These are phyloP conservation scores for Collybia sordida DNA, from an alignment of 768 basidiomycete genomes.

Conservation along the genomic window DNA sequence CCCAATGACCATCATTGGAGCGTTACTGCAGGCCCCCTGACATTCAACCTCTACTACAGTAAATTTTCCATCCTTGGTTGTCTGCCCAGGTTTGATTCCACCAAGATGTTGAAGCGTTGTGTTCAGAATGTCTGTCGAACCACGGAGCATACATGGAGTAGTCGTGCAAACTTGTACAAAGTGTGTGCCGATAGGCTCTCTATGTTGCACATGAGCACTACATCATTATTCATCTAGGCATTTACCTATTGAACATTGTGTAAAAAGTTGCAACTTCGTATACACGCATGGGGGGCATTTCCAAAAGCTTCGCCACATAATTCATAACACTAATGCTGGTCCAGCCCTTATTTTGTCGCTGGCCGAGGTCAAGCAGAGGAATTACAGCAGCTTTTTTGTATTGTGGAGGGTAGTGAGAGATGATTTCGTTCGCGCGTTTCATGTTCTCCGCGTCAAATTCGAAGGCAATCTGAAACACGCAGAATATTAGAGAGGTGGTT, in stretches of 20 bases:
- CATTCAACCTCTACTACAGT: slow-evolving; percentile 98
- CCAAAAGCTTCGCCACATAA: slow-evolving; percentile 89
- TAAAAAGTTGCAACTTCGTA: slow-evolving; percentile 99
- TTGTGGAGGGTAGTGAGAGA: slow-evolving; percentile 91
- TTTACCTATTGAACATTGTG: slow-evolving; percentile 98
- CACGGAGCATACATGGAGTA: slow-evolving; percentile 95
- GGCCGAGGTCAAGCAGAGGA: slow-evolving; percentile 93
- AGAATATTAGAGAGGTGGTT: slow-evolving; percentile 3
- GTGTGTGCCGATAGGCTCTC: slow-evolving; percentile 90
- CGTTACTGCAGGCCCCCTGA: slow-evolving; percentile 97
- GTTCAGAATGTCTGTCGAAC: slow-evolving; percentile 87
- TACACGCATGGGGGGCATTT: slow-evolving; percentile 97
- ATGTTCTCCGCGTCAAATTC: slow-evolving; percentile 79
- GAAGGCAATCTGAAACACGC: slow-evolving; percentile 74
- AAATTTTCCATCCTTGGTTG: slow-evolving; percentile 96
- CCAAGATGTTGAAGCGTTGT: slow-evolving; percentile 83
- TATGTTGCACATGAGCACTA: slow-evolving; percentile 22
- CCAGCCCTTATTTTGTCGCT: slow-evolving; percentile 98
- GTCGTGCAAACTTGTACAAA: slow-evolving; percentile 99
- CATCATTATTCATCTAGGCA: not conserved
- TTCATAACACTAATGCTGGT: slow-evolving; percentile 99
- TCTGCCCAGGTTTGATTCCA: slow-evolving; percentile 82
- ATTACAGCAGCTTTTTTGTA: slow-evolving; percentile 99
- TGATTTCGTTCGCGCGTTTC: slow-evolving; percentile 86
- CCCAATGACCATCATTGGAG: slow-evolving; percentile 92